Base-by-base conservation (phyloP, 768 basidiomycete species). In the Obba rivulosa region DNA sequence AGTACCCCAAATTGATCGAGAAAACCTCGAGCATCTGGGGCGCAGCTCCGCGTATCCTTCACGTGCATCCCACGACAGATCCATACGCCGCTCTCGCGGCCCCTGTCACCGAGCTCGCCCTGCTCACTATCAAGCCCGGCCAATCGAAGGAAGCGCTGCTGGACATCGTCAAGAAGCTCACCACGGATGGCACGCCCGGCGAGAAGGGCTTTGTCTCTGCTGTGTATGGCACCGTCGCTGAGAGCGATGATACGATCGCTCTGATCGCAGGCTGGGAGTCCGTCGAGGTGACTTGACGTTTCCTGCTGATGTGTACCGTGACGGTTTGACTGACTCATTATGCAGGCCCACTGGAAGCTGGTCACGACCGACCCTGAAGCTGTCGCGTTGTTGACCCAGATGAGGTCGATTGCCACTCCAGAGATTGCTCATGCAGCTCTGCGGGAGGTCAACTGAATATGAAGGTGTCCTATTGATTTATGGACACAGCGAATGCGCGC, bases 21-120 rank as follows among this genome's bases (percentile, higher is more conserved):
- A 13, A 34, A 38, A 21, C 31, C 48, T 17, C 24, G 14, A 16
- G 14, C 28, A 37, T 10, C 25, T 53, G 18, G 49, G 23, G 20
- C 7, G 25, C 14, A 41, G 8, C 7, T 13, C 28, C 28, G 28
- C 28, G 28, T 31, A 48, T 53, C 42, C 9, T 45, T 23, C 52
- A 49, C 48, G 28, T 49, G 13, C 24, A 35, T 35, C 38, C 52
- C 18, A 45, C 40, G 4, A 38, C 24, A 34, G 52, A 53, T 22
- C 44, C 52, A 2, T 53, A 24, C 41, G 43, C 44, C 34, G 52
- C 52, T 17, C 42, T 46, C 21, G 43, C 43, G 43, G 52, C 52
- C n/a, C 52, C 52, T 2, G 37, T 49, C 10, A 45, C 44, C n/a
- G 52, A 53, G 44, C 20, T 53, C 24, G 48, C 48, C 2, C 13